These are phyloP conservation scores for Capronia epimyces DNA, from an alignment of 2,329 filamentous ascomycete genomes.

Conservation along the genomic window DNA sequence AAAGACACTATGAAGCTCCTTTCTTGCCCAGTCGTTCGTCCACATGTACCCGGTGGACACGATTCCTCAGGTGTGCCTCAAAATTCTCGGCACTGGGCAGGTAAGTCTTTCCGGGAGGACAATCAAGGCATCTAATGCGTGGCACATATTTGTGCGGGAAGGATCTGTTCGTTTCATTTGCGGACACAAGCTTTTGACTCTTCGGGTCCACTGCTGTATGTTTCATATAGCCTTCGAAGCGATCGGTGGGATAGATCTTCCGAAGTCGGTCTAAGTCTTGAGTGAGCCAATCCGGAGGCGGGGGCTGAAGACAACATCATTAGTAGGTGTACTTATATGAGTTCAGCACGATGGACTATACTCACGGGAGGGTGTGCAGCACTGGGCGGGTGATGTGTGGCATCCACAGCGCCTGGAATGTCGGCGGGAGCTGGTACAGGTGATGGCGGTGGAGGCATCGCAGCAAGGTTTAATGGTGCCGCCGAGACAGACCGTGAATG, in stretches of 20 bases:
- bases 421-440: slow-evolving; percentile 40
- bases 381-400: slow-evolving; percentile 41
- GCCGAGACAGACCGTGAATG: slow-evolving; percentile 35
- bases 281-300: slow-evolving; percentile 79
- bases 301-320: slow-evolving; percentile 53
- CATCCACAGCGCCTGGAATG: slow-evolving; percentile 38
- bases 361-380: slow-evolving; percentile 42
- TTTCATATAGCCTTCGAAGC: slow-evolving; percentile 87
- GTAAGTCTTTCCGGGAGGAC: slow-evolving; percentile 73
- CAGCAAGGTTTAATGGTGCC: slow-evolving; percentile 31
- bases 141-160: slow-evolving; percentile 79
- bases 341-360: slow-evolving; percentile 26
- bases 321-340: slow-evolving; percentile 1
- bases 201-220: slow-evolving; percentile 72
- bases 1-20: slow-evolving; percentile 4
- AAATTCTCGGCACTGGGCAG: slow-evolving; percentile 89
- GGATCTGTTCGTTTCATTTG: slow-evolving; percentile 48
- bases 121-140: slow-evolving; percentile 85
- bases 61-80: slow-evolving; percentile 84
- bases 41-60: slow-evolving; percentile 69
- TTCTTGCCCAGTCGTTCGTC: slow-evolving; percentile 44
- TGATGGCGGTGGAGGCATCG: slow-evolving; percentile 48
- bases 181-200: slow-evolving; percentile 60
- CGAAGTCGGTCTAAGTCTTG: slow-evolving; percentile 67
- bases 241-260: slow-evolving; percentile 67